phyloP scores from a whole-genome alignment of 495 filamentous ascomycete species.

The Usnea hakonensis region DNA sequence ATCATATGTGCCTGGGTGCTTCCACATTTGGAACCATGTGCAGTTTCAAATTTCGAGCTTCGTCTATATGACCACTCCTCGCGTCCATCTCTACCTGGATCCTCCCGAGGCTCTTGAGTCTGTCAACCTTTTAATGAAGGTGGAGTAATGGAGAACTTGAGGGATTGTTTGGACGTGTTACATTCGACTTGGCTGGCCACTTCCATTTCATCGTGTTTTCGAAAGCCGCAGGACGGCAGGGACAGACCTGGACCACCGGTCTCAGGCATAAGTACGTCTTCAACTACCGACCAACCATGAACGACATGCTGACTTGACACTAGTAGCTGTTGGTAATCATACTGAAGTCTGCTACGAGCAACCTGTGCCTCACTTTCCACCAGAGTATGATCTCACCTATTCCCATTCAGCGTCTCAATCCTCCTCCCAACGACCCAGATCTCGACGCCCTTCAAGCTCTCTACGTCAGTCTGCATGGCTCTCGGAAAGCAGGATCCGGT shows the following conservation, averaged over 20 bases:
- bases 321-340: slow-evolving; percentile 18
- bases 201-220: slow-evolving; percentile 23
- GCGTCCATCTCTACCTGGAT: not conserved
- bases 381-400: slow-evolving; percentile 37
- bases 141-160: slow-evolving; percentile 23
- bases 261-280: slow-evolving; percentile 2
- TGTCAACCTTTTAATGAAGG: slow-evolving; percentile 8
- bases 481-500: slow-evolving; percentile 35
- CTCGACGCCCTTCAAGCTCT: slow-evolving; percentile 18
- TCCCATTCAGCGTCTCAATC: slow-evolving; percentile 32
- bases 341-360: slow-evolving; percentile 43
- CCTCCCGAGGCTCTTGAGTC: slow-evolving; percentile 3
- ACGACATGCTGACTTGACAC: slow-evolving; percentile 1
- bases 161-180: slow-evolving; percentile 18
- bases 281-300: not conserved
- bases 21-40: slow-evolving; percentile 17
- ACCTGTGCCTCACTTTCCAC: slow-evolving; percentile 43
- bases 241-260: slow-evolving; percentile 15
- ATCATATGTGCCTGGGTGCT: slow-evolving; percentile 8
- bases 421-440: not conserved
- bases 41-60: slow-evolving; percentile 7
- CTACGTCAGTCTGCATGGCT: slow-evolving; percentile 36
- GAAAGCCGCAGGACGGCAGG: slow-evolving; percentile 19
- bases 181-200: slow-evolving; percentile 27
- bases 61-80: slow-evolving; percentile 4